phyloP scores from a whole-genome alignment of 2,329 filamentous ascomycete genomes.

The Aspergillus sp. region DNA sequence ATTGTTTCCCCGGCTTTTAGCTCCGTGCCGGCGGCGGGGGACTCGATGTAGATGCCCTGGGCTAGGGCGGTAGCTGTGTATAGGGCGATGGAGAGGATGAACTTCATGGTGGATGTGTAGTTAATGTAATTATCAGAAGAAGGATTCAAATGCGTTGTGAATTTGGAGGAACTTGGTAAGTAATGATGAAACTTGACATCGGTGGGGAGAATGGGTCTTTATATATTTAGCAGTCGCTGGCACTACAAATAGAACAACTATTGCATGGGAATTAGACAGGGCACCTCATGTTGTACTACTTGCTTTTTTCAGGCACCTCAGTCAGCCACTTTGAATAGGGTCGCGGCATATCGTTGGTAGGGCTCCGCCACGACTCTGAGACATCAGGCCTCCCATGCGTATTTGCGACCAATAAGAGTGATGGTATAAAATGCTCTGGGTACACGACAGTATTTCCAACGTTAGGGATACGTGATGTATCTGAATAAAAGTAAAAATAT shows the following conservation, averaged over 20 bases:
- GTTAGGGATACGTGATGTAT: too few relatives aligned
- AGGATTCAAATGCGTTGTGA: background rate
- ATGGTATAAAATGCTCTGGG: too few relatives aligned
- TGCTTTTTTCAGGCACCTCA: background rate
- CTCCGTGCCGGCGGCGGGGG: background rate
- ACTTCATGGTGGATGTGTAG: background rate
- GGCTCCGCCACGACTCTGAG: background rate
- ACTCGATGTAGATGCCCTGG: constrained; percentile 5
- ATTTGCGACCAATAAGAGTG: background rate
- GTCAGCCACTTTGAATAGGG: background rate
- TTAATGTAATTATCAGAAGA: background rate
- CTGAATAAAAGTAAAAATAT: too few relatives aligned
- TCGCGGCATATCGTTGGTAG: background rate
- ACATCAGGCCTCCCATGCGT: constrained; percentile 6
- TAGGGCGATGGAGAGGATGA: background rate
- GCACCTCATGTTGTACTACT: too few relatives aligned
- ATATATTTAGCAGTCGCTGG: too few relatives aligned
- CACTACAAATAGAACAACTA: too few relatives aligned
- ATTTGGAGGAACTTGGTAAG: too few relatives aligned
- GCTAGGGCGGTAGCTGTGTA: background rate
- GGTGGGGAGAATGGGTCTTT: background rate
- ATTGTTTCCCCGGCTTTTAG: background rate
- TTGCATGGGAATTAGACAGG: too few relatives aligned
- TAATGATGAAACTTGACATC: background rate
- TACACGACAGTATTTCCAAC: too few relatives aligned